Evolutionary conservation across 108 stramenopile species (phyloP).

Genomic region (Nitzschia sp.): DNA sequence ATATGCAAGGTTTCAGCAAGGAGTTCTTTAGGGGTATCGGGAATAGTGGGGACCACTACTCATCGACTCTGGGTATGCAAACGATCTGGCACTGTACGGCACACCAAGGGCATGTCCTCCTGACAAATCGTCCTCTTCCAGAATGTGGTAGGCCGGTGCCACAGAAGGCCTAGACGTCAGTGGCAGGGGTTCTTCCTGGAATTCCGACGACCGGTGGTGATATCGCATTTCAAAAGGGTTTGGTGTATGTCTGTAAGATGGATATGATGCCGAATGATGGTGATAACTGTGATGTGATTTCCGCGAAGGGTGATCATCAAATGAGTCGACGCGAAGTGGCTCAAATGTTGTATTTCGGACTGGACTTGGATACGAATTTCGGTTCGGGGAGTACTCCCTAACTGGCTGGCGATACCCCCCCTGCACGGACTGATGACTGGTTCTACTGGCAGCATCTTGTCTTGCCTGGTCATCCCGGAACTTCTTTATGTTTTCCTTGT

Average conservation of each 20-base stretch:
- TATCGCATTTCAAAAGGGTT: not conserved
- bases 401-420: conserved; percentile 16
- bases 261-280: conserved; percentile 9
- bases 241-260: conserved; percentile 2
- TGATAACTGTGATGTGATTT: conserved; percentile 14
- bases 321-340: conserved; percentile 13
- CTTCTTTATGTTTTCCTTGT: conserved; percentile 54
- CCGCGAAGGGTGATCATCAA: conserved; percentile 15
- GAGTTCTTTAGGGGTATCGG: conserved; percentile 10
- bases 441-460: conserved; percentile 40
- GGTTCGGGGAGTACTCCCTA: conserved; percentile 9
- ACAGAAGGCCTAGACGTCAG: conserved; percentile 8
- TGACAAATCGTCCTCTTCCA: not conserved
- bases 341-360: conserved; percentile 6
- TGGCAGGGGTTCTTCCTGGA: conserved; percentile 22
- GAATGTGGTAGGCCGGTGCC: conserved; percentile 11
- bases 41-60: not conserved
- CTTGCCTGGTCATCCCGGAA: conserved; percentile 45
- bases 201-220: conserved; percentile 6
- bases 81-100: not conserved
- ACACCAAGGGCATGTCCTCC: not conserved
- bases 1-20: not conserved
- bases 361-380: not conserved
- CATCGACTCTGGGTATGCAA: too few relatives aligned
- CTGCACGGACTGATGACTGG: conserved; percentile 31